Evolutionary conservation across 2,329 filamentous ascomycete genomes (phyloP).

Genomic region (Venturia asperata): DNA sequence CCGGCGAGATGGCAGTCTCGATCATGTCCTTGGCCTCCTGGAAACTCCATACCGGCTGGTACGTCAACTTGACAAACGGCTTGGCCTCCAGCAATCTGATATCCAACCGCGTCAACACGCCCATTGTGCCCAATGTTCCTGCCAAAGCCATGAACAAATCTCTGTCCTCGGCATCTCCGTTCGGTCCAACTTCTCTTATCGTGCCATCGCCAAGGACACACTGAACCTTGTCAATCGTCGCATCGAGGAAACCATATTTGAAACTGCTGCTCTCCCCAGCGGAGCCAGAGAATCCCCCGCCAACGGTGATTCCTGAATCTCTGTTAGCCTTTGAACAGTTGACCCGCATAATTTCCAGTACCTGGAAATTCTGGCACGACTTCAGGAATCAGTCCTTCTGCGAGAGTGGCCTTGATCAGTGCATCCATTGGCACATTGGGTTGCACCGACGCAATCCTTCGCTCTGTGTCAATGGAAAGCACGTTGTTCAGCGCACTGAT

Average conservation of each 20-base stretch:
- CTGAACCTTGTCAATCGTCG: constrained; percentile 56
- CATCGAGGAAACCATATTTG: constrained; percentile 59
- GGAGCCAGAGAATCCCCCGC: constrained; percentile 60
- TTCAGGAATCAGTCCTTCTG: constrained; percentile 51
- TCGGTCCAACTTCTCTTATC: constrained; percentile 46
- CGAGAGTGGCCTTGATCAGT: constrained; percentile 53
- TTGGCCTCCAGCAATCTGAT: constrained; percentile 4
- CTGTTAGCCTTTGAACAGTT: background rate
- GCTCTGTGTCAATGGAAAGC: constrained; percentile 49
- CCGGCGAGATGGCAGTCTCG: constrained; percentile 34
- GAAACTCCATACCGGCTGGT: background rate
- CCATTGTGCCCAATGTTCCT: constrained; percentile 55
- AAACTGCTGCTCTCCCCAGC: constrained; percentile 64
- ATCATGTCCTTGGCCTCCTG: constrained; percentile 36
- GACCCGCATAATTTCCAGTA: background rate
- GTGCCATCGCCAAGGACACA: constrained; percentile 51
- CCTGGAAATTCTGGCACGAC: constrained; percentile 63
- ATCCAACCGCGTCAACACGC: constrained; percentile 37
- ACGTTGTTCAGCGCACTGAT: constrained; percentile 58
- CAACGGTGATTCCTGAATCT: constrained; percentile 54
- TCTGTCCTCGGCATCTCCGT: constrained; percentile 54
- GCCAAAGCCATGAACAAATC: constrained; percentile 58
- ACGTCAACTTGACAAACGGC: constrained; percentile 30
- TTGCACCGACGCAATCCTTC: constrained; percentile 55
- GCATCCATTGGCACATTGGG: constrained; percentile 64